A percentile compares a stretch with the other conserved stretches of the same genome.
Conservation (phyloP, 495 filamentous ascomycete species). For the Tetracladium setigerum region DNA sequence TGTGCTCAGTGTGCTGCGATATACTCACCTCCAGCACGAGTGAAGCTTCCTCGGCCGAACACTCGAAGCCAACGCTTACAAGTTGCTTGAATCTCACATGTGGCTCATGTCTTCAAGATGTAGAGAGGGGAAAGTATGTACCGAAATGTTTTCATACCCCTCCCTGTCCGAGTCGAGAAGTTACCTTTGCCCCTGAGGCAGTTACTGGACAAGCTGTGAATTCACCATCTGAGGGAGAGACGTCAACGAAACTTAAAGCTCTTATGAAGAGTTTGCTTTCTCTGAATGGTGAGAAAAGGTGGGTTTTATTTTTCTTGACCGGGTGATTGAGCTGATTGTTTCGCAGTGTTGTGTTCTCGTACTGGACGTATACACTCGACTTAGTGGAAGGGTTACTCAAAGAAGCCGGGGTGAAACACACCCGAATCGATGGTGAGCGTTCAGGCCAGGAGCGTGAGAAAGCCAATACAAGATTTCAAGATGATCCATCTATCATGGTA, state of each 20-base stretch:
- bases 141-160: neutral
- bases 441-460: constrained; percentile 25
- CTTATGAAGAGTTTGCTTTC: constrained; percentile 17
- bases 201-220: neutral
- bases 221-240: neutral
- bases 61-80: neutral
- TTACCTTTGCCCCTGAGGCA: neutral
- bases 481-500: constrained; percentile 23
- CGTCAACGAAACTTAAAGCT: constrained; percentile 22
- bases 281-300: constrained; percentile 23
- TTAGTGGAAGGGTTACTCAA: constrained; percentile 28
- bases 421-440: constrained; percentile 37
- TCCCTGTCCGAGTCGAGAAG: constrained; percentile 2
- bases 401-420: constrained; percentile 20
- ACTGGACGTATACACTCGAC: constrained; percentile 38
- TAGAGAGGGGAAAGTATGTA: neutral
- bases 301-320: neutral
- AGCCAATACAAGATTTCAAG: constrained; percentile 26
- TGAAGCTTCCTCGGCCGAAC: neutral
- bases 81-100: constrained; percentile 6
- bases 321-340: neutral
- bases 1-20: constrained; percentile 4
- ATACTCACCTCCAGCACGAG: neutral
- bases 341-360: constrained; percentile 36
- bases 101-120: constrained; percentile 3